Percentiles rank a stretch among this genome's conserved stretches.
phyloP scores from a whole-genome alignment of 2,329 filamentous ascomycete species.

The Pestalotiopsis sp. region DNA sequence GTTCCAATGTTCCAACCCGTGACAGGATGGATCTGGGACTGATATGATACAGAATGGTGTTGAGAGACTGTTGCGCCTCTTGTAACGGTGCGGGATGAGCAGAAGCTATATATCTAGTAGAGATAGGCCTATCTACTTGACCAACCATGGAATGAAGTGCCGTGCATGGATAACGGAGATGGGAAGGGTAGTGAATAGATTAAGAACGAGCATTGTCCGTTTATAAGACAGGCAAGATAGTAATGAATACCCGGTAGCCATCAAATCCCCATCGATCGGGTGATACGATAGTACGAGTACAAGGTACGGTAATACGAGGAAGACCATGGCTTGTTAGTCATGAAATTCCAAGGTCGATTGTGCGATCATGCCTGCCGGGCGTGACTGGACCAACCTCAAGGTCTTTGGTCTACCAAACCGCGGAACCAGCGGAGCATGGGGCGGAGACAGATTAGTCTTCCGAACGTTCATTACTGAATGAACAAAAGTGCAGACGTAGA shows the following conservation, averaged over 20 bases:
- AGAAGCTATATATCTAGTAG: background rate
- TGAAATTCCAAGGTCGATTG: background rate
- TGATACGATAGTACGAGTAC: background rate
- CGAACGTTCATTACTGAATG: constrained; percentile 19
- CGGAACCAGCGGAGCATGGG: constrained; percentile 26
- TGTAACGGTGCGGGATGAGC: background rate
- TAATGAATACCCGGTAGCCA: background rate
- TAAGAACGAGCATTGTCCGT: background rate
- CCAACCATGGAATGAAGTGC: background rate
- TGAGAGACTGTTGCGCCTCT: too few relatives aligned
- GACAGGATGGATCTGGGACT: too few relatives aligned
- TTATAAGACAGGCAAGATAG: background rate
- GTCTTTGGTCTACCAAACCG: constrained; percentile 19
- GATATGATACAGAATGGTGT: background rate
- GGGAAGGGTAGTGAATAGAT: background rate
- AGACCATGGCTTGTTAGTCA: background rate
- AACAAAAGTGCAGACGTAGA: constrained; percentile 13
- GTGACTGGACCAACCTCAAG: background rate
- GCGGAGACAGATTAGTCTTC: constrained; percentile 23
- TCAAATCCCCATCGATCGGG: background rate
- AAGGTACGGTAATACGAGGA: background rate
- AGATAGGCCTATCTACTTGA: background rate
- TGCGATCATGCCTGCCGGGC: background rate
- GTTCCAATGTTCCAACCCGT: too few relatives aligned
- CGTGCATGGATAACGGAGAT: background rate